Conservation (phyloP, 2,329 filamentous ascomycete genomes). For the Lachnellula arida region DNA sequence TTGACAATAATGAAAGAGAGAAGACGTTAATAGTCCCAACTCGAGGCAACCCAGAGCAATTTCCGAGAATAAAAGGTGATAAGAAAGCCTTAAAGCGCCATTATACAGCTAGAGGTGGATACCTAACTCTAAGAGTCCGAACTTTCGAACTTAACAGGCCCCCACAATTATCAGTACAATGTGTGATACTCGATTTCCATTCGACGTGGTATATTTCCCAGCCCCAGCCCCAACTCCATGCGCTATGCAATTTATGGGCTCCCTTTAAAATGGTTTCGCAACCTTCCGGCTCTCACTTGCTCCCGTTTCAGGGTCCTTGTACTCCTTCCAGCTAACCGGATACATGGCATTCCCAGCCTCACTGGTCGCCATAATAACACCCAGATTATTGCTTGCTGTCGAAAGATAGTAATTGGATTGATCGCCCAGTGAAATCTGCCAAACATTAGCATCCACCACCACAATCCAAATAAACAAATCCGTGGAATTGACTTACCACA, state of each 20-base stretch:
- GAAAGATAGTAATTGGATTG: conserved; percentile 94
- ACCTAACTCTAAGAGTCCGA: too few relatives aligned
- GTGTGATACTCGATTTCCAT: too few relatives aligned
- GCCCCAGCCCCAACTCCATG: background rate
- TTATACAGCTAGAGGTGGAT: too few relatives aligned
- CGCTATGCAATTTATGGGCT: background rate
- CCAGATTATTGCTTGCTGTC: conserved; percentile 85
- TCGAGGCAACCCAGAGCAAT: too few relatives aligned
- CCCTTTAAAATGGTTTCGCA: conserved; percentile 71
- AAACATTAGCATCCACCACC: conserved; percentile 40
- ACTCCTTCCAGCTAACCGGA: conserved; percentile 93
- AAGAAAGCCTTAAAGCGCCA: too few relatives aligned
- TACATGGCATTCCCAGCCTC: conserved; percentile 87
- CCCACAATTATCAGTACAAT: too few relatives aligned
- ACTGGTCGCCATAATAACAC: conserved; percentile 88
- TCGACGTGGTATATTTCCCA: background rate
- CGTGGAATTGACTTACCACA: conserved; percentile 51
- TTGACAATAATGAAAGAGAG: too few relatives aligned
- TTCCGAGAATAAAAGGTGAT: too few relatives aligned
- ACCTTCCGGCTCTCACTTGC: conserved; percentile 80
- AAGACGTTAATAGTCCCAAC: too few relatives aligned
- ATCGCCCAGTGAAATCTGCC: conserved; percentile 80
- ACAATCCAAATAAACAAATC: background rate
- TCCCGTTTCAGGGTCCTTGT: conserved; percentile 77
- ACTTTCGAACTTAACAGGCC: too few relatives aligned